These are phyloP conservation scores for Pyrenophora teres DNA, from an alignment of 2,329 filamentous ascomycete species.

Conservation along the genomic window DNA sequence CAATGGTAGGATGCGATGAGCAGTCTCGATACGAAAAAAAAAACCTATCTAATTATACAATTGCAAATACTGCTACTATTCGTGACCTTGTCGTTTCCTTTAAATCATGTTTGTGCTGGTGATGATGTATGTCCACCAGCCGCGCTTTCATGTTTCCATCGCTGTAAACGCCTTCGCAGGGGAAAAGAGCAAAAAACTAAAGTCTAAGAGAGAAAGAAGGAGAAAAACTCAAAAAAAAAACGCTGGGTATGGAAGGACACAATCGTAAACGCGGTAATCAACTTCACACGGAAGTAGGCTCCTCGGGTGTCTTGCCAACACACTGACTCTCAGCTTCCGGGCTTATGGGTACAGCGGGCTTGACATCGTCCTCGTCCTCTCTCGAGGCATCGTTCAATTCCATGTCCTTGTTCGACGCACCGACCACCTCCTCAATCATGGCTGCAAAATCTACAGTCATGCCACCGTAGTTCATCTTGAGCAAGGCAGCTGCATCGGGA, in stretches of 20 bases:
- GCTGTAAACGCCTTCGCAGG: neutral
- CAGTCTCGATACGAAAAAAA: too few relatives aligned
- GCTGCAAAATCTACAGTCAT: slow-evolving; percentile 42
- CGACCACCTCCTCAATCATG: slow-evolving; percentile 46
- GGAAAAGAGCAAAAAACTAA: neutral
- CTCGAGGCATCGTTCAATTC: slow-evolving; percentile 1
- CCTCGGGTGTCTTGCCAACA: slow-evolving; percentile 22
- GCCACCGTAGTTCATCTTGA: slow-evolving; percentile 36
- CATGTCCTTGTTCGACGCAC: slow-evolving; percentile 21
- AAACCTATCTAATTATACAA: too few relatives aligned
- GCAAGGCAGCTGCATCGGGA: slow-evolving; percentile 15
- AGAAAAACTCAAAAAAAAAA: neutral
- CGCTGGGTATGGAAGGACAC: neutral
- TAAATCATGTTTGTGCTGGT: too few relatives aligned
- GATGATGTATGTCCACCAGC: too few relatives aligned
- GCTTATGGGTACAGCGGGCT: slow-evolving; percentile 8
- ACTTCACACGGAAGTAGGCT: slow-evolving; percentile 6
- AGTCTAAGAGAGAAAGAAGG: neutral
- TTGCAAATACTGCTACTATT: too few relatives aligned
- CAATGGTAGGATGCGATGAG: too few relatives aligned
- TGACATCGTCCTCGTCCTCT: slow-evolving; percentile 1
- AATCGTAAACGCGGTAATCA: neutral
- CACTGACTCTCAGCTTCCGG: slow-evolving; percentile 16
- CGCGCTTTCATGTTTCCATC: neutral
- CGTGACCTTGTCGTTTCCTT: too few relatives aligned